phyloP scores from a whole-genome alignment of 75 land plant species.

The Azolla pinnata region DNA sequence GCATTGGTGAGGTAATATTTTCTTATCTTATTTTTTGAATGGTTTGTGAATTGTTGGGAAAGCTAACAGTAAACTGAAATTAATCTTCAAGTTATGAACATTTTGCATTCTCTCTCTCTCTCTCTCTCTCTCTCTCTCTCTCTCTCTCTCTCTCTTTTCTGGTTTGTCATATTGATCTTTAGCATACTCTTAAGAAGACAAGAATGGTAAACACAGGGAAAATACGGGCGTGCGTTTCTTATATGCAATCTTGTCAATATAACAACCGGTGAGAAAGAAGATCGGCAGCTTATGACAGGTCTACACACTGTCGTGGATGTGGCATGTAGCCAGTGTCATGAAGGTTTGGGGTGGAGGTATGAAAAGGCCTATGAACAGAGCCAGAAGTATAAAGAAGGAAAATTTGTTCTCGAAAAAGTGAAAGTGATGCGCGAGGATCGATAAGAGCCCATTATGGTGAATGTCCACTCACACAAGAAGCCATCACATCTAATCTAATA shows the following conservation, averaged over 20 bases:
- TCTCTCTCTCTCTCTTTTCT: neutral
- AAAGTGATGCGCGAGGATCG: constrained; percentile 78
- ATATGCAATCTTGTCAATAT: constrained; percentile 77
- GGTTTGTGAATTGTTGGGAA: too few relatives aligned
- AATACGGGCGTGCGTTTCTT: constrained; percentile 78
- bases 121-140: neutral
- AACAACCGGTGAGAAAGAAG: constrained; percentile 58
- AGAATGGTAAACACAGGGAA: constrained; percentile 35
- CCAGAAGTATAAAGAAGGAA: constrained; percentile 95
- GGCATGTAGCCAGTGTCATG: constrained; percentile 56
- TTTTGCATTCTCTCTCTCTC: neutral
- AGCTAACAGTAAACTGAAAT: too few relatives aligned
- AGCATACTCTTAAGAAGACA: too few relatives aligned
- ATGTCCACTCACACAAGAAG: too few relatives aligned
- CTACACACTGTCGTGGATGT: constrained; percentile 87
- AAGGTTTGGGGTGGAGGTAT: constrained; percentile 85
- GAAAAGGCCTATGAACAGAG: constrained; percentile 75
- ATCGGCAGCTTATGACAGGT: constrained; percentile 76
- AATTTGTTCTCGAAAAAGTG: constrained; percentile 74
- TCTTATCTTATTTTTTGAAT: too few relatives aligned
- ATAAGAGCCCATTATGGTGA: too few relatives aligned
- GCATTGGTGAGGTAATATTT: too few relatives aligned
- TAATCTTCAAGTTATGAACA: neutral
- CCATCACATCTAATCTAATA: too few relatives aligned
- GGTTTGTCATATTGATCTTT: neutral